Evolutionary conservation across 1,284 basidiomycete genomes (phyloP).

Genomic region (Austropuccinia psidii): DNA sequence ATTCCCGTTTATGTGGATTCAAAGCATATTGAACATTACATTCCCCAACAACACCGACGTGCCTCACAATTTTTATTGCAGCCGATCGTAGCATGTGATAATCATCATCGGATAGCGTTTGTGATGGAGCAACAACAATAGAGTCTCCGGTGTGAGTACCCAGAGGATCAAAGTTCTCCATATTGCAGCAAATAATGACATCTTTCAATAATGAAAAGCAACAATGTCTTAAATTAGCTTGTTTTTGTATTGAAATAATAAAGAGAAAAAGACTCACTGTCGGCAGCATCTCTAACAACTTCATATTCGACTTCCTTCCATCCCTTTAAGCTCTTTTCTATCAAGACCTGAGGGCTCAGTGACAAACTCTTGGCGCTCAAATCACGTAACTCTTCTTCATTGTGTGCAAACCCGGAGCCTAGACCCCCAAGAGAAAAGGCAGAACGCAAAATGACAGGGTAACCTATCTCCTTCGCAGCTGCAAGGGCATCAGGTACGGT

Average conservation of each 20-base stretch:
- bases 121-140: conserved; percentile 98
- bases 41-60: conserved; percentile 96
- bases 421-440: conserved; percentile 98
- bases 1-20: conserved; percentile 84
- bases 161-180: conserved; percentile 98
- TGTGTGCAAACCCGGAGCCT: conserved; percentile 94
- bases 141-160: conserved; percentile 99
- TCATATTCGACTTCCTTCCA: conserved; percentile 99
- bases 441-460: conserved; percentile 95
- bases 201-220: conserved; percentile 50
- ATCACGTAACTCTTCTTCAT: conserved; percentile 90
- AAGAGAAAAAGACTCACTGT: conserved; percentile 48
- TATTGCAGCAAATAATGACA: conserved; percentile 92
- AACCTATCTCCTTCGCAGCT: conserved; percentile 85
- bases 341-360: conserved; percentile 88
- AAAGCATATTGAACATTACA: conserved; percentile 95
- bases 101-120: conserved; percentile 93
- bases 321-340: conserved; percentile 97
- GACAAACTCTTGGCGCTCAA: conserved; percentile 83
- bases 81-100: conserved; percentile 99
- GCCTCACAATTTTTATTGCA: conserved; percentile 93
- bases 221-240: background rate
- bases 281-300: conserved; percentile 92
- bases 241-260: background rate
- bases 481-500: conserved; percentile 82